Evolutionary conservation across 208 protist genomes (phyloP).

Genomic region (Trypanosoma theileri): DNA sequence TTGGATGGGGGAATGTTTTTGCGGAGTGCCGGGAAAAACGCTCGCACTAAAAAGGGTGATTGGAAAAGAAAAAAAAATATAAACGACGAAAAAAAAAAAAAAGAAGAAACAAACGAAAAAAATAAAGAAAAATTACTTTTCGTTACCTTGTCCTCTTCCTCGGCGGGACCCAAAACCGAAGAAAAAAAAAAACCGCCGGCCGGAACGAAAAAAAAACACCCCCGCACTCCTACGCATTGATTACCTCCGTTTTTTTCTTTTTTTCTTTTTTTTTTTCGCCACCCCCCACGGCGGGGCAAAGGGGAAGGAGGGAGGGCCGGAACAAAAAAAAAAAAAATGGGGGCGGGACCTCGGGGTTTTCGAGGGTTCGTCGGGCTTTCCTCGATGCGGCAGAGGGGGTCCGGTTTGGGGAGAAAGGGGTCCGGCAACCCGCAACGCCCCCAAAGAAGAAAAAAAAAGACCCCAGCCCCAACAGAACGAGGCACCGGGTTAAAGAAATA

Average conservation of each 20-base stretch:
- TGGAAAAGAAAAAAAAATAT: slow-evolving; percentile 3
- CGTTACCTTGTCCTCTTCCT: background rate
- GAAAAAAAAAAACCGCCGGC: too few species aligned
- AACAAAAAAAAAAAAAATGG: slow-evolving; percentile 3
- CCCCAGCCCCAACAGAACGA: too few species aligned
- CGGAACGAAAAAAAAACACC: background rate
- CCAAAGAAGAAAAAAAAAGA: too few species aligned
- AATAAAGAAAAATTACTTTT: background rate
- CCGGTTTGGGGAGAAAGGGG: background rate
- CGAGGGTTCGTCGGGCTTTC: too few species aligned
- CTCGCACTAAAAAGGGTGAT: slow-evolving; percentile 29
- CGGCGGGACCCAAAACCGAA: too few species aligned
- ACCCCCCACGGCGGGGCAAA: background rate
- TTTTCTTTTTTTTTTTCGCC: slow-evolving; percentile 1
- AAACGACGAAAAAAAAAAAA: background rate
- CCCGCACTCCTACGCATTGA: too few species aligned
- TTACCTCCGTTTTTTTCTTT: background rate
- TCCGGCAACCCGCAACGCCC: background rate
- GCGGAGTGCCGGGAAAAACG: slow-evolving; percentile 61
- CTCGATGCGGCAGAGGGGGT: too few species aligned
- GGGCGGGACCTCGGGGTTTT: background rate
- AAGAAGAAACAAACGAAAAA: background rate
- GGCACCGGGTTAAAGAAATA: slow-evolving; percentile 9
- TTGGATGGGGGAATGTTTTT: slow-evolving; percentile 77
- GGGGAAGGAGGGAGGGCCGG: too few species aligned